Percentiles rank a stretch among this genome's conserved stretches.
phyloP scores from a whole-genome alignment of 1,284 basidiomycete genomes.

The Ceratobasidium sp. region DNA sequence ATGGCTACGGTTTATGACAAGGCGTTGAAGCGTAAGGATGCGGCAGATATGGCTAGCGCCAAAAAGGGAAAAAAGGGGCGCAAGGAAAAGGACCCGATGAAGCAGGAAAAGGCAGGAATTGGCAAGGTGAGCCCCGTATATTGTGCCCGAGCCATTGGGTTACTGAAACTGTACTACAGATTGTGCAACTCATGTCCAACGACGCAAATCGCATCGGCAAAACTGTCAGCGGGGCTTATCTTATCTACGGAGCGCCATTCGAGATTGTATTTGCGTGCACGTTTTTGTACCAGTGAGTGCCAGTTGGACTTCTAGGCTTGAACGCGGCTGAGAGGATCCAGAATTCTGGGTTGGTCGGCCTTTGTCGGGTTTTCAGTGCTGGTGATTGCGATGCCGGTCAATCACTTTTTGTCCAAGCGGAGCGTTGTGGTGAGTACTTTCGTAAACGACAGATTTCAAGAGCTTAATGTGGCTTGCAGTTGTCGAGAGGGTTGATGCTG shows the following conservation, averaged over 20 bases:
- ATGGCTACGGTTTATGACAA: conserved; percentile 92
- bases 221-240: conserved; percentile 58
- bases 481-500: conserved; percentile 77
- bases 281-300: conserved; percentile 82
- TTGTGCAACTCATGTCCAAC: conserved; percentile 83
- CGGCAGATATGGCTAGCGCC: conserved; percentile 56
- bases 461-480: conserved; percentile 61
- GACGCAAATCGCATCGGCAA: conserved; percentile 52
- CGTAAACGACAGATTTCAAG: conserved; percentile 14
- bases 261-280: conserved; percentile 81
- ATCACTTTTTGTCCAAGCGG: conserved; percentile 72
- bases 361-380: conserved; percentile 89
- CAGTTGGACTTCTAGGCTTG: not conserved
- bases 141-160: conserved; percentile 57
- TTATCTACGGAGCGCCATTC: conserved; percentile 66
- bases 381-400: conserved; percentile 78
- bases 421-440: conserved; percentile 56
- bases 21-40: conserved; percentile 84
- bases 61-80: conserved; percentile 54
- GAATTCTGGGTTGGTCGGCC: conserved; percentile 84
- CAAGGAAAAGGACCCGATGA: conserved; percentile 55
- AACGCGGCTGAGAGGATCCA: conserved; percentile 53
- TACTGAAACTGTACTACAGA: conserved; percentile 57
- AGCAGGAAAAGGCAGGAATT: conserved; percentile 57
- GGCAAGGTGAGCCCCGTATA: conserved; percentile 60